phyloP scores from a whole-genome alignment of 495 filamentous ascomycete genomes.

The Pyrenula massariospora region DNA sequence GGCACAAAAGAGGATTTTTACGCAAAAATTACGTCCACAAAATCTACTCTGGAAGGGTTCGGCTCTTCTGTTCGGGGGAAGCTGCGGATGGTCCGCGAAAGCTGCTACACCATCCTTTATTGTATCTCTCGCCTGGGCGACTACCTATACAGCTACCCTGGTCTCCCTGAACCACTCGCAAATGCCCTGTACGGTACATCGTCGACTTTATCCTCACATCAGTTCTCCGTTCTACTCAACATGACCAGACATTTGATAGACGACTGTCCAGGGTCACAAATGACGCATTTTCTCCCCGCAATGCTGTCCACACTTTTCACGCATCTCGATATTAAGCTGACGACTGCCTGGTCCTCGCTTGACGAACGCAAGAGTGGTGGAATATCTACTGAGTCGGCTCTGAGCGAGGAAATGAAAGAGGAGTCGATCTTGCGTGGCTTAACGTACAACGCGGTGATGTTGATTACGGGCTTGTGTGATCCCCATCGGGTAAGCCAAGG shows the following conservation, averaged over 20 bases:
- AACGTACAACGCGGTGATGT: constrained; percentile 80
- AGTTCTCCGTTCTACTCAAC: constrained; percentile 81
- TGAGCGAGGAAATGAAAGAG: constrained; percentile 94
- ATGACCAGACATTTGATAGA: constrained; percentile 79
- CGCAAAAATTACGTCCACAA: constrained; percentile 77
- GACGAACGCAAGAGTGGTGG: constrained; percentile 52
- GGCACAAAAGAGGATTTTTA: constrained; percentile 96
- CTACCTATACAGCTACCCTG: constrained; percentile 77
- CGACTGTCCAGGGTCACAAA: constrained; percentile 69
- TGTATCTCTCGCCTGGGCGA: constrained; percentile 81
- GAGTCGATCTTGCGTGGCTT: constrained; percentile 93
- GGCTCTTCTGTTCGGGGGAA: constrained; percentile 85
- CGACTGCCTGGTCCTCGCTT: constrained; percentile 63
- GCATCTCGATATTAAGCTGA: constrained; percentile 79
- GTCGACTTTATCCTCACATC: constrained; percentile 77
- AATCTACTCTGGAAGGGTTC: constrained; percentile 80
- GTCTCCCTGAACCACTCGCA: constrained; percentile 74
- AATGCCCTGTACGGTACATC: constrained; percentile 77
- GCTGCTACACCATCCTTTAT: constrained; percentile 84
- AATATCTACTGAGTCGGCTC: constrained; percentile 41
- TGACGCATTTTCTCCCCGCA: constrained; percentile 74
- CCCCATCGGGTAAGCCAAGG: constrained; percentile 36
- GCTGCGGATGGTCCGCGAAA: constrained; percentile 79
- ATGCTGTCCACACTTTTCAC: constrained; percentile 71
- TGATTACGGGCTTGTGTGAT: constrained; percentile 80